Evolutionary conservation across 1,284 basidiomycete species (phyloP), one percentile per base, ranked within the genome.

Genomic region (Irpex sp.): DNA sequence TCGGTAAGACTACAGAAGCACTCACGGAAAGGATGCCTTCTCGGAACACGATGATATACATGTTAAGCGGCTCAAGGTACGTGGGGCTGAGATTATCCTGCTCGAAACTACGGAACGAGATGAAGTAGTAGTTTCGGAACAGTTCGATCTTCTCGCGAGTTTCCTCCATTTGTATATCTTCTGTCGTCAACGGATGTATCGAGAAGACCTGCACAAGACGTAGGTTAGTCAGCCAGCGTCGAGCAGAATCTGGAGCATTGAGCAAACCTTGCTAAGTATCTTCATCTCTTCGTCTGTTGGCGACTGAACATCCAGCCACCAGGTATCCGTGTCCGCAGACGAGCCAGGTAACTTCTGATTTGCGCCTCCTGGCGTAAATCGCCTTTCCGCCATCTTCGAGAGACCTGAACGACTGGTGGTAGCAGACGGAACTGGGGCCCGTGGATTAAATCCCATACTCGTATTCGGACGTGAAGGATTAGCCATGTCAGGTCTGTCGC

Each of bases 241-340:
- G 31, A 31, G 31, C 31, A 31, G 31, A 31, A 31, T 31, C 31
- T 31, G 31, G 31, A 31, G 3, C 31, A 26, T 5, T 15, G 39
- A 13, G 47, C 78, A 31, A 64, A 92, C 94, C 83, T 95, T 94
- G 77, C 92, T 94, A 36, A 99, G 81, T 77, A 97, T 87, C 74
- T 94, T 94, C 97, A 99, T 99, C 78, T 99, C 97, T 63, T 96
- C 93, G 69, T 99, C 97, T 0, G 96, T 98, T 0, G 97, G 97
- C 63, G 89, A 93, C 58, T 92, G 85, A 1, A 99, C 87, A 71
- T 99, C 97, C 67, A 99, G 78, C 97, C 97, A 99, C 97, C 97
- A 99, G 1, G 96, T 98, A 54, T 70, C 70, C 19, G 53, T 31
- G 5, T 21, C 51, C 49, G 9, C 46, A 49, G 13, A 54, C 63